Evolutionary conservation across 2,329 filamentous ascomycete genomes (phyloP), one percentile per base, ranked within the genome.

Genomic region (Sarocladium strictum): DNA sequence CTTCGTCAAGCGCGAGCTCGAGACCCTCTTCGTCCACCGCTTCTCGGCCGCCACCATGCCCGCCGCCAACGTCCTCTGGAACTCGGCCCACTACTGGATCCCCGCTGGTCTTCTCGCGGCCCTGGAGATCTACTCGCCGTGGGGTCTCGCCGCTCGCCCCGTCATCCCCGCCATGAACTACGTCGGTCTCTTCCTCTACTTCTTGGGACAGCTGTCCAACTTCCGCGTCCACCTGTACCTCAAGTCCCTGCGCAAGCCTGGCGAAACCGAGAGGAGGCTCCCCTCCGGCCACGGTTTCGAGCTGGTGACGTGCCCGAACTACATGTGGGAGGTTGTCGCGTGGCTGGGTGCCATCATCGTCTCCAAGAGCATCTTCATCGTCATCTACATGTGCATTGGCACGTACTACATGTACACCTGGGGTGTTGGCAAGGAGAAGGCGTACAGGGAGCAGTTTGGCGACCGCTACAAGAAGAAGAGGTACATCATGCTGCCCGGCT

Each of bases 11-110:
- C 91, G 94, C 66, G 94, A 99, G 76, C 79, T 90, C 60, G 94
- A 99, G 76, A 97, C 94, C 1, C 67, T 96, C 58, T 96, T 94
- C 68, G 82, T 99, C 58, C 94, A 99, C 78, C 90, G 90, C 68
- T 99, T 99, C 78, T 93, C 90, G 55, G 84, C 87, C 58, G 90
- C 88, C 65, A 99, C 94, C 50, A 99, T 99, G 94, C 94, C 94
- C 17, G 80, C 82, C 56, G 75, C 73, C 66, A 96, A 96, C 77
- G 90, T 99, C 67, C 87, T 97, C 81, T 94, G 93, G 74, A 99
- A 99, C 80, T 90, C 86, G 61, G 83, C 81, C 61, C 93, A 97
- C 77, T 99, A 99, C 82, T 99, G 94, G 94, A 65, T 86, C 32
- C 72, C 93, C 54, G 86, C 87, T 3, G 94, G 94, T 50, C 67